Evolutionary conservation across 176 grass and related monocot genomes (phyloP).

Genomic region (Triticum urartu): DNA sequence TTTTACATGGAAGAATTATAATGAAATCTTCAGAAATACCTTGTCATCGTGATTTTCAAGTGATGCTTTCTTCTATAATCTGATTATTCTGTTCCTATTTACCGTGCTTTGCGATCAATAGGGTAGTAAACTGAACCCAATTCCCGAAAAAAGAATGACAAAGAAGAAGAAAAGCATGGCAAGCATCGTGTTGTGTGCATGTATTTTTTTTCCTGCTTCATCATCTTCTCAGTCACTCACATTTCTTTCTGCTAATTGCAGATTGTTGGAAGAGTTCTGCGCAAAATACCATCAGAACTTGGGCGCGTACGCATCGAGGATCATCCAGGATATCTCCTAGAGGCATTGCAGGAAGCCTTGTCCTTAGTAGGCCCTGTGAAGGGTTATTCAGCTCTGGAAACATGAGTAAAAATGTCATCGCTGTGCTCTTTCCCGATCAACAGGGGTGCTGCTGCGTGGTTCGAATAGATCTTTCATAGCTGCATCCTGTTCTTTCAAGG

Average conservation of each 20-base stretch:
- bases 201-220: neutral
- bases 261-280: slow-evolving; percentile 79
- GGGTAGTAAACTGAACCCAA: neutral
- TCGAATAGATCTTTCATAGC: no score
- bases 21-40: neutral
- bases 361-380: slow-evolving; percentile 71
- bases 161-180: neutral
- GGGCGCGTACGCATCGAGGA: slow-evolving; percentile 55
- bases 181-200: neutral
- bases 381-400: slow-evolving; percentile 25
- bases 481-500: no score
- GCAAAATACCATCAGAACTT: slow-evolving; percentile 41
- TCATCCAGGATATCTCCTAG: slow-evolving; percentile 60
- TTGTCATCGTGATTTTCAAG: slow-evolving; percentile 2
- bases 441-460: no score
- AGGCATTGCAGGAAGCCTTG: slow-evolving; percentile 70
- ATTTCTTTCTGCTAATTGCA: slow-evolving; percentile 12
- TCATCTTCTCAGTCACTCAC: neutral
- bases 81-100: neutral
- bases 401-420: neutral
- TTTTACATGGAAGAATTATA: neutral
- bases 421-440: neutral
- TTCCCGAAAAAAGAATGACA: neutral
- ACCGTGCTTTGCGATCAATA: neutral
- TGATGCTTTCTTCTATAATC: neutral